A percentile compares a stretch with the other conserved stretches of the same genome.
Conservation (phyloP, 176 grass and related monocot genomes). For the Hsuehochloa calcarea region DNA sequence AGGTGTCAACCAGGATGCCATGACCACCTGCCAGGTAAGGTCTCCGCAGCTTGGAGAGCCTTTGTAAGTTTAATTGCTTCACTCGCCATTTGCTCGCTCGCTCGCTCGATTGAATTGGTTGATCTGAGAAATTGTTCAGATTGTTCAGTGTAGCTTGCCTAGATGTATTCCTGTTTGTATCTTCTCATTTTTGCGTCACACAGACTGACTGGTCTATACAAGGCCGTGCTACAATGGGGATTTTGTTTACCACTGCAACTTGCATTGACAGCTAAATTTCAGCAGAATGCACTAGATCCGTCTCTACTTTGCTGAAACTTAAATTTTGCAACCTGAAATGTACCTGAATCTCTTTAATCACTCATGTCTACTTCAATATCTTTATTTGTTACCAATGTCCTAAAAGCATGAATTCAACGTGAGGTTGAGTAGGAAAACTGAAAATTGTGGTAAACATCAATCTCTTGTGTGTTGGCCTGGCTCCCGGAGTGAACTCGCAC, state of each 20-base stretch:
- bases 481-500: too few relatives aligned
- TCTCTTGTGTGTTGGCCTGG: neutral
- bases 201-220: neutral
- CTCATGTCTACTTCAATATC: neutral
- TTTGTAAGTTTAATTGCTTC: neutral
- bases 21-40: constrained; percentile 71
- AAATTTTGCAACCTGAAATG: neutral
- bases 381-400: neutral
- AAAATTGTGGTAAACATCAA: neutral
- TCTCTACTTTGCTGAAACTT: neutral
- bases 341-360: neutral
- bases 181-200: neutral
- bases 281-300: neutral
- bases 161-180: neutral
- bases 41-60: neutral
- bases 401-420: neutral
- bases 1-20: constrained; percentile 94
- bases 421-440: neutral
- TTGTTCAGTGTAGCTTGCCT: neutral
- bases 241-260: neutral
- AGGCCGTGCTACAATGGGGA: neutral
- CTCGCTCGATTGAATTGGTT: neutral
- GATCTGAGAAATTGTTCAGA: neutral
- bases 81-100: neutral
- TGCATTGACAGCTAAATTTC: neutral